Evolutionary conservation across 1,284 basidiomycete genomes (phyloP).

Genomic region (Agaricales sp.): DNA sequence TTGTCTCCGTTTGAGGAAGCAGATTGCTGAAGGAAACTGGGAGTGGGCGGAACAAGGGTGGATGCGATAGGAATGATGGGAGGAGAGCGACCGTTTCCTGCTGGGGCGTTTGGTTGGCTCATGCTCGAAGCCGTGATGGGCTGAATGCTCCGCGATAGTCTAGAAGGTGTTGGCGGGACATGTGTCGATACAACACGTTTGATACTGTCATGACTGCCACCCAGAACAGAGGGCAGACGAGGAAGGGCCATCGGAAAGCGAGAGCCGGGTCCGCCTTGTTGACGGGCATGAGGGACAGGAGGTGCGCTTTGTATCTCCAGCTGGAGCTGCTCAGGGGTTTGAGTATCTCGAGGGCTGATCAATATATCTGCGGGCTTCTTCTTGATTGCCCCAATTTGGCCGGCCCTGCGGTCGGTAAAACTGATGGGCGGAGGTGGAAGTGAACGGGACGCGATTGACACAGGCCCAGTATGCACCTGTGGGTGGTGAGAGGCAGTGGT

Average conservation of each 20-base stretch:
- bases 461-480: slow-evolving; percentile 17
- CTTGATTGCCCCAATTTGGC: slow-evolving; percentile 42
- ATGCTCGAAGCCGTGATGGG: slow-evolving; percentile 17
- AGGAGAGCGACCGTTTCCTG: slow-evolving; percentile 9
- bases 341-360: slow-evolving; percentile 55
- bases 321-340: slow-evolving; percentile 41
- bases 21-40: slow-evolving; percentile 37
- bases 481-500: slow-evolving; percentile 14
- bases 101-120: slow-evolving; percentile 8
- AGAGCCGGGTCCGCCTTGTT: slow-evolving; percentile 23
- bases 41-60: slow-evolving; percentile 55
- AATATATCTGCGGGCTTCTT: slow-evolving; percentile 70
- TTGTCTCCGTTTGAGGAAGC: slow-evolving; percentile 45
- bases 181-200: slow-evolving; percentile 38
- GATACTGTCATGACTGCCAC: slow-evolving; percentile 26
- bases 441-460: slow-evolving; percentile 16
- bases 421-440: slow-evolving; percentile 62
- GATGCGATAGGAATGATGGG: slow-evolving; percentile 45
- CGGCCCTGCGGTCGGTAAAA: slow-evolving; percentile 61
- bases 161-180: slow-evolving; percentile 65
- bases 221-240: slow-evolving; percentile 46
- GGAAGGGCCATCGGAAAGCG: slow-evolving; percentile 53
- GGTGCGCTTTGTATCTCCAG: slow-evolving; percentile 68
- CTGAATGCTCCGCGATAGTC: slow-evolving; percentile 38
- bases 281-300: slow-evolving; percentile 39